Evolutionary conservation across 768 basidiomycete species (phyloP), one percentile per base, ranked within the genome.

Genomic region (Phaeolepiota aurea): DNA sequence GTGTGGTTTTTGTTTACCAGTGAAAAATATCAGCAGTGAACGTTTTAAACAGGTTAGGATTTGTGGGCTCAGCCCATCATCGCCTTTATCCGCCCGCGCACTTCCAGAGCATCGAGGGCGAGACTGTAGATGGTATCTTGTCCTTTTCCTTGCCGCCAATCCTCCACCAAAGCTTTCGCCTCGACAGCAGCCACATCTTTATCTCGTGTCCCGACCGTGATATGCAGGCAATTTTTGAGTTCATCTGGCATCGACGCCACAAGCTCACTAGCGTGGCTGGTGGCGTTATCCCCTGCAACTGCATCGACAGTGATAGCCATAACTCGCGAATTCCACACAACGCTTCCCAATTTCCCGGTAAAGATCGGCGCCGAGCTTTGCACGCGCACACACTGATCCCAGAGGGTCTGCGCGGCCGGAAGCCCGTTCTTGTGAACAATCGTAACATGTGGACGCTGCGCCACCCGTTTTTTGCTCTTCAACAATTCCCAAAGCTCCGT

Each of bases 201-300:
- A 31, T 69, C 54, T 37, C 54, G 51, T 12, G 88, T 93, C 5
- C 88, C 96, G 3, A 97, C 79, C 0, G 96, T 98, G 41, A 98
- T 74, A 54, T 98, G 96, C 51, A 93, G 58, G 43, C 74, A 45
- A 4, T 61, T 50, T 41, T 64, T 64, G 9, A 83, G 48, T 10
- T 72, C 66, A 3, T 64, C 55, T 0, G 72, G 63, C 12, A 89
- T 50, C 25, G 47, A 40, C 11, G 61, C 56, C 4, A 81, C 44
- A 37, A 88, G 80, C 37, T 62, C 62, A 3, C 59, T 50, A 3
- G 66, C 73, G n/a, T n/a, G n/a, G n/a, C n/a, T n/a, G 19, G 62
- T 62, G 42, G 65, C 61, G 10, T 54, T 54, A 5, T 52, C 61
- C 2, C 53, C 61, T 1, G 30, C 42, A 22, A 54, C 53, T 3